These are phyloP conservation scores for Fusarium armeniacum DNA, from an alignment of 2,329 filamentous ascomycete genomes.

Conservation along the genomic window DNA sequence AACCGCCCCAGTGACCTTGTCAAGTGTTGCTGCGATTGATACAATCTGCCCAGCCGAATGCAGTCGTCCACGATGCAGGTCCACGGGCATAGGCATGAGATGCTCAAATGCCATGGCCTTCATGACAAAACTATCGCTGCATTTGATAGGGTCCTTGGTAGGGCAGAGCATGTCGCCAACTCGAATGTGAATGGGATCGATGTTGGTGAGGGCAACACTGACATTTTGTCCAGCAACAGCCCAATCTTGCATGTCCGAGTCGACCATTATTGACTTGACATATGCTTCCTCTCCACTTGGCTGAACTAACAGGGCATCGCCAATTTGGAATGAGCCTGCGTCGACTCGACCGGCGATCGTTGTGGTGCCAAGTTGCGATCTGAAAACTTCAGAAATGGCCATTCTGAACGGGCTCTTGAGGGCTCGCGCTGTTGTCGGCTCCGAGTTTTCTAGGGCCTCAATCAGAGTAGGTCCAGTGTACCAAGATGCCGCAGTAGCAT, in stretches of 20 bases:
- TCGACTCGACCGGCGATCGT: slow-evolving; percentile 91
- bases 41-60: slow-evolving; percentile 82
- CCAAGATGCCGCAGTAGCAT: slow-evolving; percentile 75
- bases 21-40: slow-evolving; percentile 78
- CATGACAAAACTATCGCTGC: slow-evolving; percentile 80
- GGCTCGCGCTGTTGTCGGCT: slow-evolving; percentile 74
- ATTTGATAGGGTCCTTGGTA: slow-evolving; percentile 74
- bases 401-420: slow-evolving; percentile 86
- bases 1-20: slow-evolving; percentile 82
- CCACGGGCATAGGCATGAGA: slow-evolving; percentile 87
- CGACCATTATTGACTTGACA: slow-evolving; percentile 85
- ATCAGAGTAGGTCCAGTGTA: slow-evolving; percentile 85
- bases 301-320: slow-evolving; percentile 83
- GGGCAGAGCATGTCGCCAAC: slow-evolving; percentile 90
- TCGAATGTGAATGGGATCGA: slow-evolving; percentile 85
- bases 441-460: slow-evolving; percentile 86
- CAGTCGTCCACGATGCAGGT: slow-evolving; percentile 87
- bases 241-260: slow-evolving; percentile 83
- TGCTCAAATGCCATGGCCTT: slow-evolving; percentile 93
- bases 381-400: slow-evolving; percentile 89
- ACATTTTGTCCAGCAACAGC: slow-evolving; percentile 93
- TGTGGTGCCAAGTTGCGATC: slow-evolving; percentile 82
- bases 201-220: slow-evolving; percentile 84
- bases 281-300: slow-evolving; percentile 85
- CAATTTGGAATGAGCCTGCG: slow-evolving; percentile 84